phyloP scores from a whole-genome alignment of 2,329 filamentous ascomycete genomes.

The Cladorrhinum sp. region DNA sequence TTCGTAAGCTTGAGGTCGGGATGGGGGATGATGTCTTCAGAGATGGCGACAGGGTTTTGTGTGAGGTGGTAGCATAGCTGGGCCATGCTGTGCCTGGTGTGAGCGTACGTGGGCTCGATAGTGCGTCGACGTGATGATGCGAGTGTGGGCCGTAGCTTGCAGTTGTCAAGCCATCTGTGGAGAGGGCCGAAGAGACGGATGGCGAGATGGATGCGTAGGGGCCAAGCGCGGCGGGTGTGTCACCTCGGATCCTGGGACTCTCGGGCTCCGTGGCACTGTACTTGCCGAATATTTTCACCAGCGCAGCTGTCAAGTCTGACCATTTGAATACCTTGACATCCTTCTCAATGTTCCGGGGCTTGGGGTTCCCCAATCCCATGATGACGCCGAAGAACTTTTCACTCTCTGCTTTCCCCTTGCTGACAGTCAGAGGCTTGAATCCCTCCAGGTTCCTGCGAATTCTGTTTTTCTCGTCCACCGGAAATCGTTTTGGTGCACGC shows the following conservation, averaged over 20 bases:
- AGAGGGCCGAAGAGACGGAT: conserved; percentile 37
- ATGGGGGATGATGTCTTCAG: conserved; percentile 40
- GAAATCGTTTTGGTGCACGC: conserved; percentile 71
- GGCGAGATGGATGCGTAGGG: conserved; percentile 47
- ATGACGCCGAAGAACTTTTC: conserved; percentile 99
- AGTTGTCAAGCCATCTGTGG: conserved; percentile 34
- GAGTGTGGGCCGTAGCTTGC: conserved; percentile 40
- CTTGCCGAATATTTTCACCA: conserved; percentile 99
- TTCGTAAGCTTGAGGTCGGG: conserved; percentile 32
- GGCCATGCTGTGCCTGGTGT: conserved; percentile 47
- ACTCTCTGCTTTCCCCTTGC: conserved; percentile 86
- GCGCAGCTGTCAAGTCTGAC: conserved; percentile 80
- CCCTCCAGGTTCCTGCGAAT: conserved; percentile 94
- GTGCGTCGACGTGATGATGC: conserved; percentile 46
- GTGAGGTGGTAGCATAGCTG: conserved; percentile 39
- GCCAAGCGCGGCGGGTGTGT: conserved; percentile 38
- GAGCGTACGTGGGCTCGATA: conserved; percentile 53
- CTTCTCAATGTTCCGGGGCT: conserved; percentile 97
- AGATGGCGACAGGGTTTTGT: conserved; percentile 45
- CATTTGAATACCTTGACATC: conserved; percentile 98
- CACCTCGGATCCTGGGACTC: conserved; percentile 41
- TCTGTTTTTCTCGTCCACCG: conserved; percentile 96
- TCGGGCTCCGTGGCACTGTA: conserved; percentile 55
- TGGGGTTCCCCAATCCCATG: conserved; percentile 94
- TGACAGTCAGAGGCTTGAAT: conserved; percentile 88